These are phyloP conservation scores for Limnomonas spitsbergensis DNA, from an alignment of 139 green algal genomes.

Conservation along the genomic window DNA sequence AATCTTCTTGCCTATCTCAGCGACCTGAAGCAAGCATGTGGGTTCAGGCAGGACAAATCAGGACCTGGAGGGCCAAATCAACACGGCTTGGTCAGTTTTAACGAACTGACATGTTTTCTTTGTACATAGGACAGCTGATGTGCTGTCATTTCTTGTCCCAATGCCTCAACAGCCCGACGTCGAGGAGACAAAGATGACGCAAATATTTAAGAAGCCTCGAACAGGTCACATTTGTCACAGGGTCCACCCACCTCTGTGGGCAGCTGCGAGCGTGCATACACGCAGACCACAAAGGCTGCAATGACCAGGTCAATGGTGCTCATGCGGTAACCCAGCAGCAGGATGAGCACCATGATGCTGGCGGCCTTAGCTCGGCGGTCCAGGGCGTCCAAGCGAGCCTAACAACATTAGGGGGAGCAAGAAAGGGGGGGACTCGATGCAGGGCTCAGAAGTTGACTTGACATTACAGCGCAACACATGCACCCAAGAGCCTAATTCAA, in stretches of 20 bases:
- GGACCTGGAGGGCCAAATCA: no score
- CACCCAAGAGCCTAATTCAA: no score
- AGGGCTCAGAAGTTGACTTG: no score
- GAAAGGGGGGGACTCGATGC: no score
- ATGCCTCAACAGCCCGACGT: no score
- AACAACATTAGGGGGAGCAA: no score
- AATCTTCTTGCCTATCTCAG: conserved; percentile 2
- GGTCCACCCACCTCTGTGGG: conserved; percentile 5
- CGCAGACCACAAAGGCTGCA: conserved; percentile 71
- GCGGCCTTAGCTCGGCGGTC: conserved; percentile 4
- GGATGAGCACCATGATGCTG: conserved; percentile 88
- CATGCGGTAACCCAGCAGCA: conserved; percentile 66
- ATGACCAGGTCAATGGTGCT: conserved; percentile 46
- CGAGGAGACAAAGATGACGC: background rate
- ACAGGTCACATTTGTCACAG: background rate
- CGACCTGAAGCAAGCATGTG: background rate
- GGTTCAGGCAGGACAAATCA: background rate
- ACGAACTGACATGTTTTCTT: no score
- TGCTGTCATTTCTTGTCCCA: no score
- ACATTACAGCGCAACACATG: no score
- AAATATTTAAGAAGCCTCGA: background rate
- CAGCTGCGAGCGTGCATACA: conserved; percentile 35
- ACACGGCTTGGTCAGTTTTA: no score
- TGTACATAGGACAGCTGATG: no score
- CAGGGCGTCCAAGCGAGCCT: background rate